Evolutionary conservation across 176 grass and related monocot genomes (phyloP), one percentile per base, ranked within the genome.

Genomic region (Aegilops sharonensis): DNA sequence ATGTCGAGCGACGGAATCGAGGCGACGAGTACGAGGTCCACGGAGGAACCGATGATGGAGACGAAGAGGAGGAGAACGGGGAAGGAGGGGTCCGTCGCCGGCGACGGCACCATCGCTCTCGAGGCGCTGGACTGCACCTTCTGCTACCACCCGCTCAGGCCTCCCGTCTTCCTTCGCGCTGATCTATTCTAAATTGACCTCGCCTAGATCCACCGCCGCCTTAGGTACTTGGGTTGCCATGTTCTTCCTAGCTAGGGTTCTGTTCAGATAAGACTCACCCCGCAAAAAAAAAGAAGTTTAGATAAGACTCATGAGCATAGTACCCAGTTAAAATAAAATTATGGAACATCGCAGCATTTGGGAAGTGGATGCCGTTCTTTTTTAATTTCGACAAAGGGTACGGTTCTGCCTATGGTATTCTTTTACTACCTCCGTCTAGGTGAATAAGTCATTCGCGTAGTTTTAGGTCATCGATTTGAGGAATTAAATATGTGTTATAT

Each of bases 111-210:
- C 54, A 4, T 91, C 39, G 76, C 84, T 23, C 85, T 84, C 9
- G 89, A 88, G 17, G 75, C 84, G 36, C 56, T 91, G 20, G 89
- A 91, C 78, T 88, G 89, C 75, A 78, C 80, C 30, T 25, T 91
- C 78, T 91, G 89, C 81, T 85, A 4, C 45, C 56, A 81, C 2
- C 89, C 89, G 4, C 77, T 91, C 11, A 82, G 9, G 36, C 36
- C 24, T 47, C 56, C 82, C 5, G 61, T 84, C 18, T 75, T 75
- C 15, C 2, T 66, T 66, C 6, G 1, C 64, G 27, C 12, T 66
- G 5, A 5, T 50, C 13, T 50, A 50, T 48, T 48, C 11, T 48
- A 48, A 64, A 64, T 62, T 64, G 11, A 27, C 62, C 62, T 64
- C 11, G 10, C 14, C 12, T 66, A 31, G 5, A 30, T 5, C 27